Conservation (phyloP, 2,329 filamentous ascomycete genomes). For the Aspergillus nomiae region DNA sequence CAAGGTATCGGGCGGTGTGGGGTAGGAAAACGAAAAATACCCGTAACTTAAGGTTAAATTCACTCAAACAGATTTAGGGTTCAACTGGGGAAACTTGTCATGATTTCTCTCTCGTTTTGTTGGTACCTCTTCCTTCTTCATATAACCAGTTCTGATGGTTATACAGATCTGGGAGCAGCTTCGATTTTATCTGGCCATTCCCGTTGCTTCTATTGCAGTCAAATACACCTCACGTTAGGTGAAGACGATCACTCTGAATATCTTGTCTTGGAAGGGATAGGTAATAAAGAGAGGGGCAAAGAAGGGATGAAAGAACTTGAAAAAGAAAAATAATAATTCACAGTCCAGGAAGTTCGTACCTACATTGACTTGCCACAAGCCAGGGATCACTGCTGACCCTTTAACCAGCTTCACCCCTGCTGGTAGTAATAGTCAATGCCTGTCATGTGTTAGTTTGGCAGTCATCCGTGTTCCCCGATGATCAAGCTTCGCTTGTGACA, state of each 20-base stretch:
- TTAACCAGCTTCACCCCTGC: background rate
- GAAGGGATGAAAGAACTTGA: background rate
- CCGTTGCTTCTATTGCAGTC: background rate
- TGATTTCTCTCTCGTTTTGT: background rate
- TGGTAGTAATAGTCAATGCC: background rate
- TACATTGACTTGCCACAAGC: background rate
- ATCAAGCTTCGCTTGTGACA: background rate
- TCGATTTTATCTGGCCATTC: background rate
- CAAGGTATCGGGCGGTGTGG: constrained; percentile 1
- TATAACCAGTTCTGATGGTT: background rate
- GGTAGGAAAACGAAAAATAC: constrained; percentile 6
- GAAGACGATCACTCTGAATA: background rate
- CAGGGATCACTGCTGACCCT: background rate
- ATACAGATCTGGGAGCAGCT: background rate
- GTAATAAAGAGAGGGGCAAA: background rate
- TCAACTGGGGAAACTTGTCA: background rate
- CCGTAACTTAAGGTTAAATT: constrained; percentile 1
- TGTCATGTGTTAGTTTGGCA: background rate
- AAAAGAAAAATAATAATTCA: background rate
- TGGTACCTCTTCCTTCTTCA: no score
- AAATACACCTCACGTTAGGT: background rate
- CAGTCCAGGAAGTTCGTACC: background rate
- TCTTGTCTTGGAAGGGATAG: background rate
- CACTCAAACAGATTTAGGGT: background rate
- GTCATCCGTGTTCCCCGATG: background rate